Conservation (phyloP, 257 asterid species). For the Parsonsia alboflavescens region DNA sequence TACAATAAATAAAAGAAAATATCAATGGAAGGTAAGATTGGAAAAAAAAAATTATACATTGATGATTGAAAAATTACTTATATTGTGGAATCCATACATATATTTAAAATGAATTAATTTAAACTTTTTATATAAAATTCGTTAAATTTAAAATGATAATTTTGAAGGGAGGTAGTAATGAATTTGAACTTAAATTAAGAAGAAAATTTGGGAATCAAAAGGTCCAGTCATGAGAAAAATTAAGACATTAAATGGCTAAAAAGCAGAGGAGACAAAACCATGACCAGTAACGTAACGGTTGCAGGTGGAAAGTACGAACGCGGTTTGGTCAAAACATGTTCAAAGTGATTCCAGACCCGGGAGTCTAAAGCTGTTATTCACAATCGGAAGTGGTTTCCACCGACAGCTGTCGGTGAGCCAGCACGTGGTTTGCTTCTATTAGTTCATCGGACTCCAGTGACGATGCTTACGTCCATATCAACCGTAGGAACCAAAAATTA, state of each 20-base stretch:
- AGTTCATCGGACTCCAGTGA: neutral
- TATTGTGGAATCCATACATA: too few species aligned
- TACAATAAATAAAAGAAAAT: too few species aligned
- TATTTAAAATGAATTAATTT: too few species aligned
- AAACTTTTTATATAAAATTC: too few species aligned
- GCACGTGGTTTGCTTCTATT: neutral
- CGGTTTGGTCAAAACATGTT: conserved; percentile 27
- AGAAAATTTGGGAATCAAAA: neutral
- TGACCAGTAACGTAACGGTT: neutral
- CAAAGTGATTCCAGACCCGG: neutral
- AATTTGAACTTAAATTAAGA: too few species aligned
- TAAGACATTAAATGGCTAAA: neutral
- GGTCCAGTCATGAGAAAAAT: too few species aligned
- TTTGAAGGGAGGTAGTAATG: too few species aligned
- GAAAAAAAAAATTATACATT: too few species aligned
- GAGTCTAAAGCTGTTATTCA: neutral
- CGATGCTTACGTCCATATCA: neutral
- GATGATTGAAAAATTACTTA: too few species aligned
- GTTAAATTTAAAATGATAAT: too few species aligned
- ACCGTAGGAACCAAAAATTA: neutral
- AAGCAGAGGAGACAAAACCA: conserved; percentile 14
- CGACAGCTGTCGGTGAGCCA: conserved; percentile 10
- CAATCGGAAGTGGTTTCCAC: conserved; percentile 25
- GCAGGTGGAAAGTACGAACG: conserved; percentile 24
- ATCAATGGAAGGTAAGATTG: too few species aligned